phyloP scores from a whole-genome alignment of 192 early-diverging fungal genomes.

The Gryganskiella cystojenkinii region DNA sequence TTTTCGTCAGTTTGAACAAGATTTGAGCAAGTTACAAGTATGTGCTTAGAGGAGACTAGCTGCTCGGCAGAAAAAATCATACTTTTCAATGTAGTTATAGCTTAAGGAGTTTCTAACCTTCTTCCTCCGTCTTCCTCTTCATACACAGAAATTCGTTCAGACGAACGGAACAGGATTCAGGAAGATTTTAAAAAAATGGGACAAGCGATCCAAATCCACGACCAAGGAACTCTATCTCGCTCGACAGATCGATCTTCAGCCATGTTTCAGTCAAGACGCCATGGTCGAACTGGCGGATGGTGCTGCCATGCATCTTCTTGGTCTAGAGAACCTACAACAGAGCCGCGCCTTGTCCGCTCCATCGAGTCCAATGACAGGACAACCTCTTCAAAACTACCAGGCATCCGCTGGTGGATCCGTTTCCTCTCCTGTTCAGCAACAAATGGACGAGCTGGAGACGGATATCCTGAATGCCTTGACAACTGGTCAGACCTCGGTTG shows the following conservation, averaged over 20 bases:
- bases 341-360: constrained; percentile 32
- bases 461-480: constrained; percentile 65
- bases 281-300: constrained; percentile 91
- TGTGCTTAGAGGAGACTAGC: not conserved
- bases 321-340: constrained; percentile 74
- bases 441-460: constrained; percentile 66
- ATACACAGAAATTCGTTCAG: constrained; percentile 98
- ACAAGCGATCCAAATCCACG: constrained; percentile 96
- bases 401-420: not conserved
- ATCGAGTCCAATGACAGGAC: constrained; percentile 30
- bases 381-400: constrained; percentile 6
- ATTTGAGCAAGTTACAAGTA: constrained; percentile 95
- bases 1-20: constrained; percentile 90
- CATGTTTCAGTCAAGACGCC: constrained; percentile 95
- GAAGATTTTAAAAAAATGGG: constrained; percentile 99
- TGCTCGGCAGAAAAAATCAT: not conserved
- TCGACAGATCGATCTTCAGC: constrained; percentile 97
- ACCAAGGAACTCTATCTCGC: constrained; percentile 98
- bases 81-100: not conserved
- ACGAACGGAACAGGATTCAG: constrained; percentile 97
- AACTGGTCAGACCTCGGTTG: constrained; percentile 38
- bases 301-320: constrained; percentile 79
- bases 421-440: constrained; percentile 49
- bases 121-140: not conserved
- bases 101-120: not conserved